Base-by-base conservation (phyloP, 768 basidiomycete genomes). In the Agaricus subrufescens region DNA sequence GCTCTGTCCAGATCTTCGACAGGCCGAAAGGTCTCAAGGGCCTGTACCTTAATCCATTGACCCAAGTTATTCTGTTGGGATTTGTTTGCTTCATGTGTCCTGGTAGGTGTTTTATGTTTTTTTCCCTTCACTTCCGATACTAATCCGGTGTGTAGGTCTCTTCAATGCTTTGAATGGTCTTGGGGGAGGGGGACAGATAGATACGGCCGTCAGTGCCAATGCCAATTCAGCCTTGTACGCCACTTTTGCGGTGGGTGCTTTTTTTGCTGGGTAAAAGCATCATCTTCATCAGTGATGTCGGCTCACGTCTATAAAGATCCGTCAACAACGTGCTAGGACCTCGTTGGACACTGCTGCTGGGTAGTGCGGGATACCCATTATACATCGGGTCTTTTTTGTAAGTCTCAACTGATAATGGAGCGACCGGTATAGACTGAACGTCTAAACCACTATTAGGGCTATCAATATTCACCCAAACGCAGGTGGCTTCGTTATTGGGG, bases 161-260 rank as follows among this genome's bases (percentile, higher is more conserved):
- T 91, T 88, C 70, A 92, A 91, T 62, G 83, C 89, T 0, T 72
- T 91, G 63, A 86, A 82, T 54, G 89, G 90, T 39, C 77, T 94
- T 37, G 91, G 91, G 3, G 89, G 79, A 46, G 89, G 86, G 40
- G 91, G 91, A 3, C 85, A 87, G 69, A 65, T 89, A 37, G 83
- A 87, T 62, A 64, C 80, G 14, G 76, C 74, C 3, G 86, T 83
- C 15, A 80, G 80, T 64, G 83, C 88, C 19, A 89, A 92, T 61
- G 79, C 86, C 1, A 84, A 85, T 63, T 72, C 82, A 1, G 83
- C 87, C 3, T 70, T 88, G 19, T 91, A 92, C 64, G 68, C 76
- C 3, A 77, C 78, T 8, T 79, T 79, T 61, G 70, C 76, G 1
- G 71, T 69, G 42, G 70, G 65, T 40, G 73, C 72, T 4, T 75